Percentiles rank a stretch among this genome's conserved stretches.
Evolutionary conservation across 2,329 filamentous ascomycete genomes (phyloP).

Genomic region (Calonectria fujianensis): DNA sequence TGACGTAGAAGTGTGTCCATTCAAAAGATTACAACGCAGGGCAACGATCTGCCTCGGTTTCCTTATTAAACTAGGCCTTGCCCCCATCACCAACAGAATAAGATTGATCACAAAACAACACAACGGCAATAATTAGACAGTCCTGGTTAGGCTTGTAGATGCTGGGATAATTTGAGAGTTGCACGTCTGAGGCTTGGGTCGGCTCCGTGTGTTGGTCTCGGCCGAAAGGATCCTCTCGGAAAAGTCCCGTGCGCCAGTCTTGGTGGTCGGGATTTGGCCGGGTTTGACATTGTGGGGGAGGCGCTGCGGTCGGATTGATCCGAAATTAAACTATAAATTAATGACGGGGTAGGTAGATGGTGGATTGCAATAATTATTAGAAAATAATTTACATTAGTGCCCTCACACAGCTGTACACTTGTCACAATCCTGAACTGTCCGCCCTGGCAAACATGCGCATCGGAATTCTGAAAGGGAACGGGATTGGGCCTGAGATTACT

Average conservation of each 20-base stretch:
- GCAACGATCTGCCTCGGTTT: neutral
- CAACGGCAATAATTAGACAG: neutral
- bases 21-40: too few relatives aligned
- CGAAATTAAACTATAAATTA: neutral
- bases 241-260: neutral
- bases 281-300: neutral
- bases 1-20: too few relatives aligned
- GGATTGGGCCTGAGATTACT: conserved; percentile 35
- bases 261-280: neutral
- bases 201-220: neutral
- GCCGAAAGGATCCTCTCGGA: neutral
- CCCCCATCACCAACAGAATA: neutral
- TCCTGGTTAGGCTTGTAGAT: neutral
- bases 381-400: neutral
- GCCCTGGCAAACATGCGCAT: conserved; percentile 19
- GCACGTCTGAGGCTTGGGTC: neutral
- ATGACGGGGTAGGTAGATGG: neutral
- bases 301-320: neutral
- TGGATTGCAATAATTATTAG: neutral
- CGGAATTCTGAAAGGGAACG: conserved; percentile 31
- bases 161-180: neutral
- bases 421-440: too few relatives aligned
- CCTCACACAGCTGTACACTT: neutral
- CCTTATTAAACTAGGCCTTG: too few relatives aligned
- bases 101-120: neutral